Evolutionary conservation across 192 early-diverging fungal genomes (phyloP), one percentile per base, ranked within the genome.

Genomic region (Coemansia sp.): DNA sequence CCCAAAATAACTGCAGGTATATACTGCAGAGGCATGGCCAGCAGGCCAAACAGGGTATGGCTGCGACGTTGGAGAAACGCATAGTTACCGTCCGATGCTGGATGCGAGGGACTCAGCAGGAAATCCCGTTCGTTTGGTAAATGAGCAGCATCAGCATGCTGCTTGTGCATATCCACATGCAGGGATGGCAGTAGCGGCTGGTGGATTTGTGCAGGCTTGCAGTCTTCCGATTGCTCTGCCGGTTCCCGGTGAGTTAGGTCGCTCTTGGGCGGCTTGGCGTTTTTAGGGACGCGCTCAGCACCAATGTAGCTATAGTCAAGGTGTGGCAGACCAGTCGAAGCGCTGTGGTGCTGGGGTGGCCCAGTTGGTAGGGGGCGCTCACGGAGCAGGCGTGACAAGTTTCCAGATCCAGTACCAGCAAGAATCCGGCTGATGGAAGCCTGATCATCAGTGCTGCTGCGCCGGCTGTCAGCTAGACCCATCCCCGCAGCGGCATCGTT

Each of bases 1-100:
- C 92, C 94, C 9, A 98, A 82, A 31, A 92, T 69, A 3, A 95
- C 94, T 0, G 94, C 93, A 5, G 96, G 96, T 6, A 94, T 72
- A 59, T 84, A 91, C 17, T 81, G 77, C 44, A 87, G 43, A 0
- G 85, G 87, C 48, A 81, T 77, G 28, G 51, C 4, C 3, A 62
- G 21, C 31, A 79, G 51, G 16, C 64, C 62, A 26, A 65, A 6
- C 1, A 30, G 49, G 1, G 70, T 46, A 3, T 45, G 48, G 28
- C 58, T 40, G 11, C 60, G 56, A 26, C 74, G 74, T 47, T 66
- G 60, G 51, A 76, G 47, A 20, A 34, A 47, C 16, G 59, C 46
- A 41, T 40, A 51, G 6, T 26, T 30, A 12, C 32, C 40, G 5
- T 60, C 64, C 32, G n/a, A 18, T 3, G 51, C 52, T 41, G 53